Evolutionary conservation across 805 yeast genomes (phyloP), one percentile per base, ranked within the genome.

Genomic region (Saitoella complicata): DNA sequence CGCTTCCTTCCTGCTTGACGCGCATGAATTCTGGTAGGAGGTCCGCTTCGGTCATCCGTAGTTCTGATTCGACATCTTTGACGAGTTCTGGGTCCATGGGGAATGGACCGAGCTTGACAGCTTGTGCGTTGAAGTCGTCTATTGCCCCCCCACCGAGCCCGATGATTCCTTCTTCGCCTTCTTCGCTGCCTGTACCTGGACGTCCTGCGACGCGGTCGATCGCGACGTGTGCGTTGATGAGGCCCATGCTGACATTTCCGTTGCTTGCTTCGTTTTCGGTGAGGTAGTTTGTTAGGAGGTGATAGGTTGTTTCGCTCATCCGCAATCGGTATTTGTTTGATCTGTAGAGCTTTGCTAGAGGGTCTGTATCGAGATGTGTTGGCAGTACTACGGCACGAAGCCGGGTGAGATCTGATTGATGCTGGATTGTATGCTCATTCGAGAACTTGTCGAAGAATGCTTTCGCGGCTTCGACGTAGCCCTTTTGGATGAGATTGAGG

Each of bases 201-300:
- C 65, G 52, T 6, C 60, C 48, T 12, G 63, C 52, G 3, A 62
- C 52, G 21, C 62, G 58, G 31, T 56, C 50, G 21, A 63, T 55
- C 38, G 71, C 77, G 53, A 91, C 69, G 59, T 84, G 76, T 62
- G 85, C 87, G 64, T 91, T 91, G 50, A 91, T 78, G 41, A 85
- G 71, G 53, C 95, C 69, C 41, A 91, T 83, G 44, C 88, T 68
- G 36, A 88, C 73, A 1, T 87, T 80, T 1, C 97, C 97, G 38
- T 97, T 97, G 45, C 78, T 78, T 7, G 80, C 80, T 61, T 86
- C 96, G 58, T 86, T 84, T 57, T 88, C 96, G 58, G 85, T 94
- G 45, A 91, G 63, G 53, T 86, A 88, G 58, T 84, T 83, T 44
- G 91, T 67, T 51, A 91, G 70, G 53, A 88, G 65, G 58, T 86